Evolutionary conservation across 2,329 filamentous ascomycete species (phyloP), one percentile per base, ranked within the genome.

Genomic region (Parastagonospora nodorum): DNA sequence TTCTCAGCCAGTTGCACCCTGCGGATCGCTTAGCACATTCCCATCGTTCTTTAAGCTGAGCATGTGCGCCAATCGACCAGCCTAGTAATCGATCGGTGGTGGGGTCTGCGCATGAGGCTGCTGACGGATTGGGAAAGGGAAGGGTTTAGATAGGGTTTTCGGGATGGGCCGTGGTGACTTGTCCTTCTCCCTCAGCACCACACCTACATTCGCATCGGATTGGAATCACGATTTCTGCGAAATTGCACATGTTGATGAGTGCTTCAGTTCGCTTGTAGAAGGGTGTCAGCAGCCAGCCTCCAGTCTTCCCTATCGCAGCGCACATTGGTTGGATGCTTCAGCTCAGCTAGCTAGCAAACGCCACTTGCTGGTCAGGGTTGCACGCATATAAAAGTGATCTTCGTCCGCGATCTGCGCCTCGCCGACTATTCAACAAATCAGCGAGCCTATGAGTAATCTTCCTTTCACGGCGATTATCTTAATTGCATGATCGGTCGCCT

Each of bases 341-440:
- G 38, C 38, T 37, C 45, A 42, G 45, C 45, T 14, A 42, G 45
- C 38, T 48, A 48, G 8, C 24, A 32, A 32, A 48, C 45, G 45
- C 45, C 45, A 48, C 45, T 31, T 42, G 19, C 38, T 24, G 19
- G 19, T 24, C 19, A 24, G 19, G 19, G 19, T 24, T 24, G 19
- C 19, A 24, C 19, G 19, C 19, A 24, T 24, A 24, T 24, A 24
- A 24, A 24, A 24, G 19, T 24, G 19, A 24, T 24, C 19, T 24
- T 24, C 19, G 19, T 24, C 19, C 19, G 19, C 19, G 19, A 24
- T 24, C 19, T 24, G 19, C 19, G 19, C 19, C 19, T 24, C 19
- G 19, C 19, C 19, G 19, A 24, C 19, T 24, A 24, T 24, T 24
- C 19, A 24, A 24, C 19, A 24, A 24, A 24, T 24, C 19, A 24